Percentiles rank a stretch among this genome's conserved stretches.
phyloP scores from a whole-genome alignment of 768 basidiomycete genomes.

The Mycena polygramma region DNA sequence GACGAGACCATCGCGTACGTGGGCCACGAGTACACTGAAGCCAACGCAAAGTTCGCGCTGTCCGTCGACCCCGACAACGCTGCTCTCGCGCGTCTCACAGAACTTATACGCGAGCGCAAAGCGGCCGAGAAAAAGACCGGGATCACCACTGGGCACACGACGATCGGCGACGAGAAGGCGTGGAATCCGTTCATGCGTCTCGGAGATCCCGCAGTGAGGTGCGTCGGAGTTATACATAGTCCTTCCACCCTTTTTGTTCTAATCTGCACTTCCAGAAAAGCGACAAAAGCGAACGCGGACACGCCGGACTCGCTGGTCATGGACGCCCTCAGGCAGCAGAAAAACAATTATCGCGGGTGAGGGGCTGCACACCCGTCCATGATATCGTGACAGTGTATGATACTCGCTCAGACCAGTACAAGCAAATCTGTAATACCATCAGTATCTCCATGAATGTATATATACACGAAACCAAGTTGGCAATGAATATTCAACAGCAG shows the following conservation, averaged over 20 bases:
- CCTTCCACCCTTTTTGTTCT: neutral
- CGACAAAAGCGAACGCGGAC: conserved; percentile 54
- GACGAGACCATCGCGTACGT: conserved; percentile 85
- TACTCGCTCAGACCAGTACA: conserved; percentile 4
- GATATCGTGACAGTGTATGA: conserved; percentile 1
- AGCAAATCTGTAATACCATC: conserved; percentile 16
- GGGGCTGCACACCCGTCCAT: conserved; percentile 1
- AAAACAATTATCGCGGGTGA: conserved; percentile 86
- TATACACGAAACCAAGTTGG: conserved; percentile 6
- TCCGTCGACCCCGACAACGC: conserved; percentile 71
- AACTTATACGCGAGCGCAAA: conserved; percentile 69
- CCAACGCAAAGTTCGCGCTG: conserved; percentile 79
- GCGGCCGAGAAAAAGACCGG: too few species aligned
- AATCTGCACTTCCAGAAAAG: conserved; percentile 54
- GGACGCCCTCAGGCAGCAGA: conserved; percentile 81
- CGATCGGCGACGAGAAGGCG: conserved; percentile 92
- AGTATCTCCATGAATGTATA: neutral
- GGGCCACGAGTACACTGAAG: conserved; percentile 93
- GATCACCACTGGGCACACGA: conserved; percentile 84
- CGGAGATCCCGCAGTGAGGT: conserved; percentile 73
- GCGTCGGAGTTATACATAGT: conserved; percentile 41
- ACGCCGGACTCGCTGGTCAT: conserved; percentile 73
- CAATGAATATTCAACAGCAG: too few species aligned
- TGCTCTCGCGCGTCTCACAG: conserved; percentile 69
- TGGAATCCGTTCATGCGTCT: conserved; percentile 98